phyloP scores from a whole-genome alignment of 805 yeast genomes.

The Helenozyma rhizophorensis region DNA sequence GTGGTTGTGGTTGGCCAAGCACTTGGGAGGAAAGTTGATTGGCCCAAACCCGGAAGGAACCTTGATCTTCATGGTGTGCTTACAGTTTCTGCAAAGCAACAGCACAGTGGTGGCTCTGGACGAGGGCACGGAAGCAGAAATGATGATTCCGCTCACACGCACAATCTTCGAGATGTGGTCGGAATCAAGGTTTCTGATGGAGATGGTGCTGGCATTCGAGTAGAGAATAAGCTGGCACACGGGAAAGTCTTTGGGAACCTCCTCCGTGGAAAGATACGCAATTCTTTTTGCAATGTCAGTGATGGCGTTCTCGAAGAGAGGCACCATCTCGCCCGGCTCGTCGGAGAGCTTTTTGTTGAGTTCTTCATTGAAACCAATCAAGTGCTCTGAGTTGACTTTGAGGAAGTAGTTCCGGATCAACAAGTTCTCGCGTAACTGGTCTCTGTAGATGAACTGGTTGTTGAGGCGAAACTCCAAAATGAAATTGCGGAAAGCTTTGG shows the following conservation, averaged over 20 bases:
- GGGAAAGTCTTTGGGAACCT: slow-evolving; percentile 57
- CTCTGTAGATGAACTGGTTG: slow-evolving; percentile 81
- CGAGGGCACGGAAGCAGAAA: slow-evolving; percentile 81
- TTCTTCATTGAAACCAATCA: slow-evolving; percentile 85
- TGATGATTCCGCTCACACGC: slow-evolving; percentile 87
- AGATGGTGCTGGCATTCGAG: slow-evolving; percentile 65
- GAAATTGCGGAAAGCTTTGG: slow-evolving; percentile 75
- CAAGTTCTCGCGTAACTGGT: slow-evolving; percentile 83
- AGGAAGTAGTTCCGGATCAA: slow-evolving; percentile 69
- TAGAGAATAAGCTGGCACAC: slow-evolving; percentile 75
- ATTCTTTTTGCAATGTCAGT: slow-evolving; percentile 82
- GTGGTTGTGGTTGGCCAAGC: slow-evolving; percentile 46
- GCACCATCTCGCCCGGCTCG: slow-evolving; percentile 84
- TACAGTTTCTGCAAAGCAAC: slow-evolving; percentile 82
- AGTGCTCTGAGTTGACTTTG: slow-evolving; percentile 75
- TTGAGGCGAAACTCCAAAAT: slow-evolving; percentile 81
- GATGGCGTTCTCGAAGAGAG: slow-evolving; percentile 76
- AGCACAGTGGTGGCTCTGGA: slow-evolving; percentile 85
- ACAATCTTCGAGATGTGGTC: slow-evolving; percentile 87
- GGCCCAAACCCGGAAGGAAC: slow-evolving; percentile 69
- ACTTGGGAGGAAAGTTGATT: slow-evolving; percentile 60
- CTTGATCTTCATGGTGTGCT: slow-evolving; percentile 66
- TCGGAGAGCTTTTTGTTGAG: slow-evolving; percentile 78
- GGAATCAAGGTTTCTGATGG: slow-evolving; percentile 80
- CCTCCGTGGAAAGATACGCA: slow-evolving; percentile 50